Base-by-base conservation (phyloP, 176 grass and related monocot species). In the Stipa capillata region DNA sequence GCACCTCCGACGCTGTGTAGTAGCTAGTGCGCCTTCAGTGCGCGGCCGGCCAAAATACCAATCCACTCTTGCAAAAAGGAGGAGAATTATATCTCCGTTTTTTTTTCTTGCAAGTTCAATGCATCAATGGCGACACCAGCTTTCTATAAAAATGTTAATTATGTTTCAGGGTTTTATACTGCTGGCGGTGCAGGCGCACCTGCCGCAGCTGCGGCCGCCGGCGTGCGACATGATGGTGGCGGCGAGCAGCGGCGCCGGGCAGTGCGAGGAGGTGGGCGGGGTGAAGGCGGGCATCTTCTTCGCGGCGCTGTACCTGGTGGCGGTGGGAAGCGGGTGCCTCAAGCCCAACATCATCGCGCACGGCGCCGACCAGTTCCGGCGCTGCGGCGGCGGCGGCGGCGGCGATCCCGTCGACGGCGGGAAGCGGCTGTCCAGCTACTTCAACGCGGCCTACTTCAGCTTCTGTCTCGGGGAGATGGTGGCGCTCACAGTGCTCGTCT, bases 281-380 rank as follows among this genome's bases (percentile, higher is more conserved):
- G 31, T 71, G 34, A 92, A 88, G 83, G 90, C 90, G 7, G 77
- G 82, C 31, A 83, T 97, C 41, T 97, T 97, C 72, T 97, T 97
- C 79, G 77, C 86, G 35, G 93, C 93, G 16, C 90, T 97, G 54
- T 97, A 90, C 90, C 81, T 97, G 65, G 90, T 97, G 65, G 93
- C 93, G 24, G n/a, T 97, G 42, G 93, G 93, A 29, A 97, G 93
- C 45, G 93, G 93, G 2, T 97, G 93, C 79, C 85, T 97, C 4
- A 97, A 97, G 78, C 93, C 93, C 24, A 97, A 97, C 72, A 97
- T 97, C 87, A 92, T 97, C 34, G 78, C 90, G 31, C 93, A 97
- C 36, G 93, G 93, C 33, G 93, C 90, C 4, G 87, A 88, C 83
- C 93, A 97, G 76, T 97, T 97, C 82, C 67, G 50, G 1, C 69